These are phyloP conservation scores for Chaetomium sp. DNA, from an alignment of 2,329 filamentous ascomycete species.

Conservation along the genomic window DNA sequence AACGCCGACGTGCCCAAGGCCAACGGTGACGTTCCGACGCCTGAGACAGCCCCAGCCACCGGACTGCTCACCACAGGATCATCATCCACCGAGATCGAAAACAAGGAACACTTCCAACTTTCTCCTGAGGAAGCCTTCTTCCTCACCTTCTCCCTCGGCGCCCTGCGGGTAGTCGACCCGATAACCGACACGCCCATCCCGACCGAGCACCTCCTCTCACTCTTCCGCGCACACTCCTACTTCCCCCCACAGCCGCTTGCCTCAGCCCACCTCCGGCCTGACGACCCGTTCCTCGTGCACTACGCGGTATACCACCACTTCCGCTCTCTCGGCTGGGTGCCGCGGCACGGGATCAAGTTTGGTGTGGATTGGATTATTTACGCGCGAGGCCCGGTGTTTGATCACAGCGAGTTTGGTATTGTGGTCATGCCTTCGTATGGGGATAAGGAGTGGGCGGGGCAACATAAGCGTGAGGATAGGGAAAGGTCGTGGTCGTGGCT, in stretches of 20 bases:
- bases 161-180: constrained; percentile 56
- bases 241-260: constrained; percentile 51
- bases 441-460: constrained; percentile 61
- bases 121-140: constrained; percentile 90
- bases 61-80: not conserved
- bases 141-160: constrained; percentile 72
- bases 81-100: constrained; percentile 28
- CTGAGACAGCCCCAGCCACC: not conserved
- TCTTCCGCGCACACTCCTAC: constrained; percentile 64
- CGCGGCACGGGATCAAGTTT: constrained; percentile 89
- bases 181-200: constrained; percentile 40
- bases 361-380: constrained; percentile 94
- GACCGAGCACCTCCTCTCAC: constrained; percentile 51
- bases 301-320: constrained; percentile 96
- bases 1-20: constrained; percentile 6
- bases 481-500: constrained; percentile 70
- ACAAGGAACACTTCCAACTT: constrained; percentile 83
- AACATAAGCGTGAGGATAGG: constrained; percentile 42
- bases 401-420: constrained; percentile 89
- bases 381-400: constrained; percentile 84
- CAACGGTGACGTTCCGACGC: not conserved
- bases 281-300: constrained; percentile 78
- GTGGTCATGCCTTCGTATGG: constrained; percentile 78
- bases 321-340: constrained; percentile 89
- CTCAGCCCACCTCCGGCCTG: constrained; percentile 50